phyloP scores from a whole-genome alignment of 1,284 basidiomycete genomes.

The Puccinia coronata region DNA sequence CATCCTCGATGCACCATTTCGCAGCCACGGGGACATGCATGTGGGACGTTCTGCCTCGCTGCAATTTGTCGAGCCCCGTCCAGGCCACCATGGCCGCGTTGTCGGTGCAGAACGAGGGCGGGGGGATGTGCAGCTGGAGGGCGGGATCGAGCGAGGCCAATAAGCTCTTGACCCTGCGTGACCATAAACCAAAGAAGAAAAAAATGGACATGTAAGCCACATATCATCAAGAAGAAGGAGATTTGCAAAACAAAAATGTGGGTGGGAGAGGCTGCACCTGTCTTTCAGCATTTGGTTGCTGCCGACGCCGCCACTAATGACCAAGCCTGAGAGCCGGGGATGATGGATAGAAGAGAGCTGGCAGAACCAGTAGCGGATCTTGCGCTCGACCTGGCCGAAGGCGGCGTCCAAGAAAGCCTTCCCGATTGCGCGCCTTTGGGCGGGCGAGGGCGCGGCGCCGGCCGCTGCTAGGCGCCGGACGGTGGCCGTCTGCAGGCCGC shows the following conservation, averaged over 20 bases:
- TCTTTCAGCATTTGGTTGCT: conserved; percentile 72
- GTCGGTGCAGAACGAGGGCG: conserved; percentile 63
- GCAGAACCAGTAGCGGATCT: conserved; percentile 68
- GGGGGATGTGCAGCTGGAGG: conserved; percentile 36
- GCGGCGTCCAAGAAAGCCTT: conserved; percentile 73
- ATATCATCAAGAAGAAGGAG: too few relatives aligned
- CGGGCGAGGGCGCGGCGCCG: neutral
- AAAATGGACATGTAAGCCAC: neutral
- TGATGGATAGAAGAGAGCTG: conserved; percentile 61
- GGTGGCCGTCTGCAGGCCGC: conserved; percentile 36
- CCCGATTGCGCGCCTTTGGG: conserved; percentile 62
- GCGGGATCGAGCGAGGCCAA: neutral
- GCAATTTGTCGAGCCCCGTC: conserved; percentile 78
- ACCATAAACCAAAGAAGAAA: neutral
- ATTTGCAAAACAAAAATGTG: neutral
- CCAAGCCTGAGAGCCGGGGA: conserved; percentile 62
- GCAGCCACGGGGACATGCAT: conserved; percentile 27
- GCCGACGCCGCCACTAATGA: conserved; percentile 86
- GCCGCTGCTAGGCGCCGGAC: neutral
- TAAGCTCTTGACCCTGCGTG: conserved; percentile 18
- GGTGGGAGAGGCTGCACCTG: conserved; percentile 62
- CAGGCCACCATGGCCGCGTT: conserved; percentile 94
- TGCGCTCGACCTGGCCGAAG: conserved; percentile 72
- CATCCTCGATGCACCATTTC: conserved; percentile 30
- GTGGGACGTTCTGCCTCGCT: conserved; percentile 64